These are phyloP conservation scores for Diaporthe sp. DNA, from an alignment of 2,329 filamentous ascomycete genomes.

Conservation along the genomic window DNA sequence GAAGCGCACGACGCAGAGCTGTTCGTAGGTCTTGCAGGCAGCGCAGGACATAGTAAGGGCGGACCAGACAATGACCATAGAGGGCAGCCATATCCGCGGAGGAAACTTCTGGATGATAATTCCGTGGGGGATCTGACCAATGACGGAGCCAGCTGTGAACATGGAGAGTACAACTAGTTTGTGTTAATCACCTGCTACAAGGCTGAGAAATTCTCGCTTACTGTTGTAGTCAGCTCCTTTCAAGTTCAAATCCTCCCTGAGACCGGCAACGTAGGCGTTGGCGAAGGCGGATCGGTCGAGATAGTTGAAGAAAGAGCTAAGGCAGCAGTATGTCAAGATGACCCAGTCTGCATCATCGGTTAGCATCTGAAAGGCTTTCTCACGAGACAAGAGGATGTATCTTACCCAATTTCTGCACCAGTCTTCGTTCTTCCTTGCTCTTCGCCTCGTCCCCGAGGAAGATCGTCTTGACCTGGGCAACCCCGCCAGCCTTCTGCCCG, in stretches of 20 bases:
- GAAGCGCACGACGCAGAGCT: conserved; percentile 57
- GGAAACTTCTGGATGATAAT: conserved; percentile 63
- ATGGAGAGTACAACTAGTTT: conserved; percentile 54
- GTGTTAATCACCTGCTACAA: no score
- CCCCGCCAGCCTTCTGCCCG: conserved; percentile 12
- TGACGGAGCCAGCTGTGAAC: conserved; percentile 49
- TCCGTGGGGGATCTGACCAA: conserved; percentile 60
- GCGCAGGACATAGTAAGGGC: conserved; percentile 55
- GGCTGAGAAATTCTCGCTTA: no score
- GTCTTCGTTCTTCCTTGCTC: conserved; percentile 25
- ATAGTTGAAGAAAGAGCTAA: conserved; percentile 55
- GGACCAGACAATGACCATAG: conserved; percentile 63
- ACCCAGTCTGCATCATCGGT: not conserved
- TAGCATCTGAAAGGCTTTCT: not conserved
- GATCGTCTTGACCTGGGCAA: conserved; percentile 2
- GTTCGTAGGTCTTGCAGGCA: conserved; percentile 49
- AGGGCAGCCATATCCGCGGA: conserved; percentile 62
- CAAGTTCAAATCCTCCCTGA: conserved; percentile 55
- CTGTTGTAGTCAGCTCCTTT: conserved; percentile 56
- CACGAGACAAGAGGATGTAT: no score
- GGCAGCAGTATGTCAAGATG: conserved; percentile 51
- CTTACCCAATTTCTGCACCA: conserved; percentile 26
- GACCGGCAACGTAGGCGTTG: conserved; percentile 59
- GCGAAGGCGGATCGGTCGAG: conserved; percentile 60
- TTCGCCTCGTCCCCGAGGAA: conserved; percentile 23